Evolutionary conservation across 2,329 filamentous ascomycete species (phyloP), one percentile per base, ranked within the genome.

Genomic region (Penicillium hesseltinei): DNA sequence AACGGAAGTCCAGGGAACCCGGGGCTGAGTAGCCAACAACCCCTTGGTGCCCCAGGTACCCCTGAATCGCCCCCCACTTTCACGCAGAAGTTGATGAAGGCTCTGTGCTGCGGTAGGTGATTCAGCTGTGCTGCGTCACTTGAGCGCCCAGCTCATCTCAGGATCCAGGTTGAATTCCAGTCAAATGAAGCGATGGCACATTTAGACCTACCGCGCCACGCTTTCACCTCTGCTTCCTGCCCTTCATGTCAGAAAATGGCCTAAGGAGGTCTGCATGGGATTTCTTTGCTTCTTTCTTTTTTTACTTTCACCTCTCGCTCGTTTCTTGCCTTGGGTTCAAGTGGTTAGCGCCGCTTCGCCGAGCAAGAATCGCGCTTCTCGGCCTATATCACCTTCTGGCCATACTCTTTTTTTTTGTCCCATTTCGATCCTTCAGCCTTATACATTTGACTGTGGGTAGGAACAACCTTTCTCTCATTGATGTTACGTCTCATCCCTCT

Each of bases 61-160:
- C 79, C 82, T 67, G 88, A 94, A 73, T 82, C 87, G 65, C 89
- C 93, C 73, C 89, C 87, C 45, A 88, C 88, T 58, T 90, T 91
- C 63, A 87, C 92, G 79, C 90, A 96, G 79, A 97, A 97, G 82
- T 82, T 97, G 73, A 89, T 93, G 84, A 96, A 94, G 82, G 85
- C 87, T 59, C 81, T 97, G 57, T 97, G 93, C 85, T 97, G 93
- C 78, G 91, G 91, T 84, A 78, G 69, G 74, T 77, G 69, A 71
- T 66, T 58, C 42, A 46, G 56, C 51, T 56, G 57, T 62, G 61
- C 57, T 59, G 58, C 50, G 40, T 57, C 50, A 51, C 39, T 57
- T 57, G 56, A 49, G 57, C 62, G 58, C 62, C 62, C 60, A 56
- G 61, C 66, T 68, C 62, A 68, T 67, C 44, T 61, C 53, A 62